Base-by-base conservation (phyloP, 257 asterid species). In the Henckelia pumila region DNA sequence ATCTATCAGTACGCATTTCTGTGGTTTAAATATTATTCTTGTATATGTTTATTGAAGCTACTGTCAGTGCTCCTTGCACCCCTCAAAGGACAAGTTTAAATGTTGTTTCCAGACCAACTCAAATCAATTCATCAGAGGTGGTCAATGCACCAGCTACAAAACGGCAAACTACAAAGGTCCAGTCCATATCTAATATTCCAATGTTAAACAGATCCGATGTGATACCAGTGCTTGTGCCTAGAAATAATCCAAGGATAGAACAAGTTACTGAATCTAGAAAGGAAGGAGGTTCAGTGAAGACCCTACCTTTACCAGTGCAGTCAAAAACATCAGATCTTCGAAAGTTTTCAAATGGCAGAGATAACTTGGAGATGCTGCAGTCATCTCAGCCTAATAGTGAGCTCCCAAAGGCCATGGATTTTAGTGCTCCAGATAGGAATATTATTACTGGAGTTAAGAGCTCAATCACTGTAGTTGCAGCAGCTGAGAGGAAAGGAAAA, bases 171-270 rank as follows among this genome's bases (percentile, higher is more conserved):
- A 78, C 78, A 24, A 93, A 83, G 77, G 85, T 74, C 64, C 96
- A 85, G 72, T 74, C 90, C 66, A 71, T 81, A 56, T 49, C 82
- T 65, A 86, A 71, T 59, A 44, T 72, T 66, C 71, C 92, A 20
- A 59, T 74, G 53, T 76, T 85, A 84, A 82, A 68, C 71, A 80
- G 88, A 75, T 81, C 95, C 67, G 99, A 91, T 67, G 88, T 78
- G 44, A 69, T 83, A 47, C 99, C 92, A 44, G 91, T 90, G 24
- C 35, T 94, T 78, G 97, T 91, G 71, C 96, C 99, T 44, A 81
- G 96, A 81, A 81, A 84, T 81, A 85, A 81, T 78, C 71, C 78
- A 57, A 85, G 84, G 82, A 66, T 75, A 30, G 97, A 93, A 75
- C 91, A 78, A 73, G 80, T 86, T 73, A 72, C 82, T 56, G 99